Evolutionary conservation across 768 basidiomycete genomes (phyloP).

Genomic region (Collybia sp.): DNA sequence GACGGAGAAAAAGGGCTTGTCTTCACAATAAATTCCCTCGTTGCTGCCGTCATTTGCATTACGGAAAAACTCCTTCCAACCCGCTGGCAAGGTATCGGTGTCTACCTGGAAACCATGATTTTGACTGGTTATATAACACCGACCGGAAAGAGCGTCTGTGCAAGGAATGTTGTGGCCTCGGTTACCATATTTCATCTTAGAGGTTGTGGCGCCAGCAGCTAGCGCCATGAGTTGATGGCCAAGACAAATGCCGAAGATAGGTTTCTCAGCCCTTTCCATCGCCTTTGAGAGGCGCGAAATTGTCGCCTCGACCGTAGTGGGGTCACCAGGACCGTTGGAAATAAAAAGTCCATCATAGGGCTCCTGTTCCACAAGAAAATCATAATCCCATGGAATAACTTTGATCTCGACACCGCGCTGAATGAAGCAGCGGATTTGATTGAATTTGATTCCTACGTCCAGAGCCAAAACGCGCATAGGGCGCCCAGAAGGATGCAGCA

Average conservation of each 20-base stretch:
- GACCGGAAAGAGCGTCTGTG: slow-evolving; percentile 86
- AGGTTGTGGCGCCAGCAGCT: slow-evolving; percentile 89
- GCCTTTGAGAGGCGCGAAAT: slow-evolving; percentile 62
- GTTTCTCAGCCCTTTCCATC: slow-evolving; percentile 69
- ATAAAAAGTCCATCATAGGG: slow-evolving; percentile 94
- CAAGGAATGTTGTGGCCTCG: slow-evolving; percentile 99
- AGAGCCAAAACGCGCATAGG: slow-evolving; percentile 81
- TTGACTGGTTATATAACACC: slow-evolving; percentile 99
- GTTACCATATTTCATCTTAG: slow-evolving; percentile 99
- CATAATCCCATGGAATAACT: slow-evolving; percentile 96
- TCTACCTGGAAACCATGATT: slow-evolving; percentile 99
- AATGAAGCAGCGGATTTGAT: slow-evolving; percentile 96
- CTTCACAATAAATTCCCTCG: slow-evolving; percentile 92
- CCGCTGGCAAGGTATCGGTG: slow-evolving; percentile 63
- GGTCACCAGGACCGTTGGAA: slow-evolving; percentile 98
- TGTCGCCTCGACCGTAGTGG: slow-evolving; percentile 74
- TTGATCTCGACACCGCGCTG: slow-evolving; percentile 92
- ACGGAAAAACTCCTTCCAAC: slow-evolving; percentile 92
- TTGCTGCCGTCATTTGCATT: slow-evolving; percentile 98
- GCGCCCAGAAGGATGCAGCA: slow-evolving; percentile 74
- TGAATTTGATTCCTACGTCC: slow-evolving; percentile 99
- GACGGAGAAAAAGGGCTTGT: slow-evolving; percentile 96
- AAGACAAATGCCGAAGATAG: slow-evolving; percentile 98
- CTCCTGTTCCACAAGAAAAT: slow-evolving; percentile 74
- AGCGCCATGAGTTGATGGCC: slow-evolving; percentile 96